Evolutionary conservation across 2,329 filamentous ascomycete genomes (phyloP).

Genomic region (Venturia oleaginea): DNA sequence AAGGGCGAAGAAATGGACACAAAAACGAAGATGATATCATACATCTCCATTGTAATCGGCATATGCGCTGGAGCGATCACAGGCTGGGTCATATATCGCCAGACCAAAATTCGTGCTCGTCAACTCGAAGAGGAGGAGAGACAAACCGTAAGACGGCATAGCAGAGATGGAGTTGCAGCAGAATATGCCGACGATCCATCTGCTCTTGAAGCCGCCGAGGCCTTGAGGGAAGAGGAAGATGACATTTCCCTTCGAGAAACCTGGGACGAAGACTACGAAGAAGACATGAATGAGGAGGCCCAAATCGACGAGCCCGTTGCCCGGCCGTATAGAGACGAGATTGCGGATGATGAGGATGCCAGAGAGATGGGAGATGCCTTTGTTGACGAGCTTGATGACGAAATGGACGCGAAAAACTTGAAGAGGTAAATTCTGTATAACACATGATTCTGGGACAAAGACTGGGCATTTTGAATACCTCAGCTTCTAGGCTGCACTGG

Average conservation of each 20-base stretch:
- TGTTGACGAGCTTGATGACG: slow-evolving; percentile 1
- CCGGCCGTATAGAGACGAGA: slow-evolving; percentile 4
- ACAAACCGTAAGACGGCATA: slow-evolving; percentile 22
- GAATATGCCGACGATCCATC: slow-evolving; percentile 31
- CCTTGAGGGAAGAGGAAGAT: slow-evolving; percentile 40
- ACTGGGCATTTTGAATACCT: not conserved
- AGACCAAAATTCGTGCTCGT: slow-evolving; percentile 41
- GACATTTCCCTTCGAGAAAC: slow-evolving; percentile 44
- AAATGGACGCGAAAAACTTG: not conserved
- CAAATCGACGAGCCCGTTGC: slow-evolving; percentile 10
- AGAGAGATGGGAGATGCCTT: slow-evolving; percentile 8
- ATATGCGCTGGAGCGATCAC: slow-evolving; percentile 63
- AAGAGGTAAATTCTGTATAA: not conserved
- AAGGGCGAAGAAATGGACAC: slow-evolving; percentile 73
- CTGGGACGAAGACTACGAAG: slow-evolving; percentile 42
- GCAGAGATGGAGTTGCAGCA: slow-evolving; percentile 17
- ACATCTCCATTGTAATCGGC: slow-evolving; percentile 67
- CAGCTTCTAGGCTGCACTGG: not conserved
- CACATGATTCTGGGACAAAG: not conserved
- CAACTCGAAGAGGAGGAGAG: slow-evolving; percentile 37
- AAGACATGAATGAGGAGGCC: slow-evolving; percentile 23
- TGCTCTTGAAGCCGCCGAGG: slow-evolving; percentile 30
- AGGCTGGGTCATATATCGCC: slow-evolving; percentile 76
- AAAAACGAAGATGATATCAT: slow-evolving; percentile 72
- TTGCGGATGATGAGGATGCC: slow-evolving; percentile 9